Conservation (phyloP, 495 filamentous ascomycete species). For the Astrocystis sublimbata region DNA sequence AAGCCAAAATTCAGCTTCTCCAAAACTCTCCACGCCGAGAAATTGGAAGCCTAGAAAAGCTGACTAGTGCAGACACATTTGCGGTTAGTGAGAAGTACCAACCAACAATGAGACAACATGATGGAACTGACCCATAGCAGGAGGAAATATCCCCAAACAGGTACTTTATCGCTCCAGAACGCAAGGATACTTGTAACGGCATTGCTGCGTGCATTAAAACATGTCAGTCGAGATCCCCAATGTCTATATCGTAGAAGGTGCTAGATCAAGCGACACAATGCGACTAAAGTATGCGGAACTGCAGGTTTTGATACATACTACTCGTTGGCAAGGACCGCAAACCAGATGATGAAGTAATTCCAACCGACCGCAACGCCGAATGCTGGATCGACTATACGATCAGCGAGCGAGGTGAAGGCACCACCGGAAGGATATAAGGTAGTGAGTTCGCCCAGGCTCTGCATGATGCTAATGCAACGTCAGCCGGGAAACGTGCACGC, state of each 20-base stretch:
- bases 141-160: slow-evolving; percentile 59
- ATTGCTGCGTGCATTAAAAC: no score
- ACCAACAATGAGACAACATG: slow-evolving; percentile 20
- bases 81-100: background rate
- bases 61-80: slow-evolving; percentile 32
- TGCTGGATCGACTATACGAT: slow-evolving; percentile 72
- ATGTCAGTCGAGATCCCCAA: no score
- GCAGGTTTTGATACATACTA: no score
- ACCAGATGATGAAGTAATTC: slow-evolving; percentile 74
- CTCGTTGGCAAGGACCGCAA: slow-evolving; percentile 58
- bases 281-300: no score
- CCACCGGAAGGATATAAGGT: slow-evolving; percentile 69
- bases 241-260: no score
- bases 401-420: slow-evolving; percentile 60
- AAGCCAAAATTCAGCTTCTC: slow-evolving; percentile 66
- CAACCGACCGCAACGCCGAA: slow-evolving; percentile 85
- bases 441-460: slow-evolving; percentile 69
- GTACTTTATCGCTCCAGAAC: slow-evolving; percentile 58
- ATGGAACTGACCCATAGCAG: slow-evolving; percentile 60
- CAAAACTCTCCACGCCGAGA: slow-evolving; percentile 54
- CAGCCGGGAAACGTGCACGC: slow-evolving; percentile 15
- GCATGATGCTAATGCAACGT: slow-evolving; percentile 43
- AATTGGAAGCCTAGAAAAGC: slow-evolving; percentile 48
- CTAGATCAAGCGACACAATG: no score
- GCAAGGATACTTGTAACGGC: slow-evolving; percentile 60